Evolutionary conservation across 2,329 filamentous ascomycete species (phyloP), one percentile per base, ranked within the genome.

Genomic region (Aspergillus pseudotamarii): DNA sequence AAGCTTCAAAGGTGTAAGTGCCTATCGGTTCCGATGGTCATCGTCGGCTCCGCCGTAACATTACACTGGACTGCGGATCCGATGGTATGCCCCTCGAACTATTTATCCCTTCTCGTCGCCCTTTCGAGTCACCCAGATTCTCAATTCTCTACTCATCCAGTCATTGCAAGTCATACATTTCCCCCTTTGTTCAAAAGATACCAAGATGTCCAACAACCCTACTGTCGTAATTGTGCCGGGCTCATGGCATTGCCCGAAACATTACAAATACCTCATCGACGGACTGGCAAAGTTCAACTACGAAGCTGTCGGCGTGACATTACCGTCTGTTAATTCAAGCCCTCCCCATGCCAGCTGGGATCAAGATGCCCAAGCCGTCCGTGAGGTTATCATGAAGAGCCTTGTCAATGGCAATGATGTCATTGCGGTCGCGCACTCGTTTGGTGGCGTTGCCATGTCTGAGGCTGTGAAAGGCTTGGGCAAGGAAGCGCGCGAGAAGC

Each of bases 351-450:
- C 66, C 26, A 73, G 54, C 56, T 75, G 71, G 73, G 66, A 71
- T 1, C 48, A 71, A 21, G 72, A 75, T 48, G 72, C 72, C 10
- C 54, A 69, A 50, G 71, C 65, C n/a, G 60, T 72, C 26, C 70
- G 69, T 30, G 41, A 59, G 43, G 63, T 66, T 11, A 72, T 72
- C 34, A 58, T 70, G 38, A 57, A 62, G 43, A 66, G 67, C 43
- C 57, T 72, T 2, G 67, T 74, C 34, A 51, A 50, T 6, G 75
- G 73, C 12, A 71, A 70, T 48, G 69, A 75, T 10, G 72, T 77
- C 28, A 68, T 77, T 45, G 54, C 71, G 1, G 23, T 77, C 21
- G 73, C 65, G 8, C 75, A 77, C 58, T 77, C 75, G 9, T 77
- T 76, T 57, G 74, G 75, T 3, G 75, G 75, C 1, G 58, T 77